Percentiles rank a stretch among this genome's conserved stretches.
These are phyloP conservation scores for Solanum pinnatisectum DNA, from an alignment of 257 asterid genomes.

Conservation along the genomic window DNA sequence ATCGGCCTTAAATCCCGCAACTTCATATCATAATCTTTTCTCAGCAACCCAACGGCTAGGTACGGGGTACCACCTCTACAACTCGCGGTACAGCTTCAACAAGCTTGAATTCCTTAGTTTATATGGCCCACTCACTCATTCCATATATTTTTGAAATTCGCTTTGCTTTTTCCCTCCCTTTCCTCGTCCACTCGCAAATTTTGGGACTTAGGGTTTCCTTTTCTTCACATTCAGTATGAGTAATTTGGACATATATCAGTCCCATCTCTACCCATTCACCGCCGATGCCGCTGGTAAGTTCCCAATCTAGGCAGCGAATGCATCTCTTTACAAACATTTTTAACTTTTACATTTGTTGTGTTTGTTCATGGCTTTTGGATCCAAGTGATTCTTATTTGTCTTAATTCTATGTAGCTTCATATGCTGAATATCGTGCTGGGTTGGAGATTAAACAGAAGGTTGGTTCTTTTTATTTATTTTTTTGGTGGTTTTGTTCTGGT, in stretches of 20 bases:
- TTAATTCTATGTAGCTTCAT: background rate
- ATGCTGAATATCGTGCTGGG: background rate
- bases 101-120: background rate
- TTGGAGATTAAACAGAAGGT: background rate
- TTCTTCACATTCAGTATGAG: background rate
- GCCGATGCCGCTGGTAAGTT: background rate
- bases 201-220: background rate
- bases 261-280: background rate
- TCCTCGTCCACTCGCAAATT: background rate
- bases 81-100: background rate
- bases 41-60: background rate
- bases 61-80: background rate
- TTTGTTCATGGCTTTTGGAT: background rate
- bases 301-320: background rate
- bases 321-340: background rate
- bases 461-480: background rate
- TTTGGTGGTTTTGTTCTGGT: background rate
- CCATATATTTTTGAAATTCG: background rate
- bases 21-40: background rate
- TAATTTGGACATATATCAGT: background rate
- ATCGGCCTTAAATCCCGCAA: background rate
- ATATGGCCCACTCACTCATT: background rate
- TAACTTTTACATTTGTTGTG: background rate
- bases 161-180: background rate
- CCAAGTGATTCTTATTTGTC: background rate